These are phyloP conservation scores for Plasmopara viticola DNA, from an alignment of 352 stramenopile species.

Conservation along the genomic window DNA sequence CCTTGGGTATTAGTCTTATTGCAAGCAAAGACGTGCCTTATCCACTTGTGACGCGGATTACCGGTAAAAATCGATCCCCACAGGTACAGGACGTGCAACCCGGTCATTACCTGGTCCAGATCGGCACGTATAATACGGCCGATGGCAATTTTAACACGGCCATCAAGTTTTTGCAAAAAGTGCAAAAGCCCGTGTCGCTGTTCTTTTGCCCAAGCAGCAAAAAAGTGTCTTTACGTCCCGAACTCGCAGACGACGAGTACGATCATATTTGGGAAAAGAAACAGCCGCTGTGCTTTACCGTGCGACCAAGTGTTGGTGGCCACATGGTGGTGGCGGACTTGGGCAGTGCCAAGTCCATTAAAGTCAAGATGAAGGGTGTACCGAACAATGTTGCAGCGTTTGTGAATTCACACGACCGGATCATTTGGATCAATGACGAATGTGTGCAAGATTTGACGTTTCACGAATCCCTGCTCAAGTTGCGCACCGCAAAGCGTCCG, in stretches of 20 bases:
- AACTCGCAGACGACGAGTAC: slow-evolving; percentile 65
- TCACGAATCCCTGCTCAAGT: slow-evolving; percentile 76
- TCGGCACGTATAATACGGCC: slow-evolving; percentile 75
- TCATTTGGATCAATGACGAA: slow-evolving; percentile 85
- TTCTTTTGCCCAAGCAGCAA: slow-evolving; percentile 83
- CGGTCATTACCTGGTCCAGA: slow-evolving; percentile 83
- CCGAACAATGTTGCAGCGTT: slow-evolving; percentile 46
- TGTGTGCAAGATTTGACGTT: slow-evolving; percentile 63
- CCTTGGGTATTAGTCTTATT: slow-evolving; percentile 82
- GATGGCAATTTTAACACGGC: slow-evolving; percentile 85
- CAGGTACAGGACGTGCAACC: slow-evolving; percentile 84
- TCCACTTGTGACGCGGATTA: slow-evolving; percentile 81
- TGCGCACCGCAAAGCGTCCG: slow-evolving; percentile 75
- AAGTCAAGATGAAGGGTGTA: slow-evolving; percentile 67
- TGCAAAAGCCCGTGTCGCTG: slow-evolving; percentile 77
- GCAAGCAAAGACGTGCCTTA: slow-evolving; percentile 84
- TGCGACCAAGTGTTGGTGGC: slow-evolving; percentile 53
- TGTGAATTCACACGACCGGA: slow-evolving; percentile 55
- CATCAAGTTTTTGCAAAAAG: slow-evolving; percentile 87
- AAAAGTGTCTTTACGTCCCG: slow-evolving; percentile 63
- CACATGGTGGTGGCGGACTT: slow-evolving; percentile 78
- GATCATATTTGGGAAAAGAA: slow-evolving; percentile 89
- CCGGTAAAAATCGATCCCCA: slow-evolving; percentile 80
- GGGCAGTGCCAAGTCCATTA: slow-evolving; percentile 80
- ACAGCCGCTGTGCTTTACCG: slow-evolving; percentile 75